Conservation (phyloP, 148 eudicot genomes). For the Beta vulgaris region DNA sequence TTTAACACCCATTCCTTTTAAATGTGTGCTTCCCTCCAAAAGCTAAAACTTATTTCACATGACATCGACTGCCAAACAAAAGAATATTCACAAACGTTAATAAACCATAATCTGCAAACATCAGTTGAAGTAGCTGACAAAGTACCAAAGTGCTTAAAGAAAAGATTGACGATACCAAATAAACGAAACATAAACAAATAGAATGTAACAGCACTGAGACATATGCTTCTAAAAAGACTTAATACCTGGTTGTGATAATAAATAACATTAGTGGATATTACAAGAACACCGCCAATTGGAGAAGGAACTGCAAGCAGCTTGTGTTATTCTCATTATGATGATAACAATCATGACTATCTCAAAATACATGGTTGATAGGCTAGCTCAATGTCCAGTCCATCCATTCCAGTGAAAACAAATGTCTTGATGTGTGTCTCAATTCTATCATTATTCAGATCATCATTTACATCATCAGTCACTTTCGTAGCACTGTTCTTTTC, state of each 20-base stretch:
- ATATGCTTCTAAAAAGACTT: neutral
- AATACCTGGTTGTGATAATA: conserved; percentile 98
- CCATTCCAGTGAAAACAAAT: too few relatives aligned
- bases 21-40: too few relatives aligned
- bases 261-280: conserved; percentile 73
- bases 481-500: too few relatives aligned
- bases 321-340: too few relatives aligned
- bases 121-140: conserved; percentile 16
- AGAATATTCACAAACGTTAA: conserved; percentile 6
- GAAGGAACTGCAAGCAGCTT: conserved; percentile 99
- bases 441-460: too few relatives aligned
- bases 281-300: conserved; percentile 97
- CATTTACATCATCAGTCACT: too few relatives aligned
- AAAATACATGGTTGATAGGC: too few relatives aligned
- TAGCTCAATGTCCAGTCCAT: too few relatives aligned
- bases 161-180: neutral
- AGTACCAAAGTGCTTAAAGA: neutral
- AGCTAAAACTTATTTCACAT: too few relatives aligned
- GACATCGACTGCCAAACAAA: conserved; percentile 76
- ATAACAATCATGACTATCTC: too few relatives aligned
- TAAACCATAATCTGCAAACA: neutral
- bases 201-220: conserved; percentile 4
- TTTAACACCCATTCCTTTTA: too few relatives aligned
- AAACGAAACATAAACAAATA: neutral
- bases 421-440: too few relatives aligned